phyloP scores from a whole-genome alignment of 805 yeast species.

The Cyberlindnera veronae region DNA sequence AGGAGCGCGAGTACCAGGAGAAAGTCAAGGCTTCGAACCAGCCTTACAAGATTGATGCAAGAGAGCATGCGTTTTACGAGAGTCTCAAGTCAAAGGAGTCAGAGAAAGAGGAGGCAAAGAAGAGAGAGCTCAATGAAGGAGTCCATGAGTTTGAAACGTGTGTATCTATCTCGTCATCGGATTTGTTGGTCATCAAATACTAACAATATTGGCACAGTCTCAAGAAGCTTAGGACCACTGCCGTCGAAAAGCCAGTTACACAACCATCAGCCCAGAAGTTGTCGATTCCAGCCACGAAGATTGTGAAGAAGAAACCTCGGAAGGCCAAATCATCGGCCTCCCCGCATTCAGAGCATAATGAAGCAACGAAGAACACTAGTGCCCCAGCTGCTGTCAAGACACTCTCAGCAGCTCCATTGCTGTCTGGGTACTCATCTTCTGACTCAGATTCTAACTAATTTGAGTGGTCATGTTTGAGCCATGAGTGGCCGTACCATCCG shows the following conservation, averaged over 20 bases:
- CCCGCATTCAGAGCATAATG: neutral
- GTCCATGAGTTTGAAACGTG: conserved; percentile 20
- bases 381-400: too few relatives aligned
- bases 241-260: too few relatives aligned
- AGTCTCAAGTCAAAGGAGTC: conserved; percentile 10
- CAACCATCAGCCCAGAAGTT: neutral
- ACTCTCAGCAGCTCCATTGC: neutral
- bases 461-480: neutral
- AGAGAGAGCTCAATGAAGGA: conserved; percentile 21
- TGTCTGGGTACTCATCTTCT: conserved; percentile 12
- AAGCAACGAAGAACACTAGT: neutral
- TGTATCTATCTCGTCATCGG: conserved; percentile 7
- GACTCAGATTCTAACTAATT: conserved; percentile 18
- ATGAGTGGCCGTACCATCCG: neutral
- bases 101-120: conserved; percentile 11
- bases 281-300: neutral
- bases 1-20: conserved; percentile 24
- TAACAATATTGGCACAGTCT: neutral
- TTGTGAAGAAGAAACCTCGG: neutral
- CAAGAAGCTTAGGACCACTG: neutral
- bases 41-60: conserved; percentile 17
- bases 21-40: conserved; percentile 23
- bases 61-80: conserved; percentile 22
- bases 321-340: neutral
- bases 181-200: neutral